A percentile compares a stretch with the other conserved stretches of the same genome.
Conservation (phyloP, 2,329 filamentous ascomycete genomes). For the Hypoxylon sp. region DNA sequence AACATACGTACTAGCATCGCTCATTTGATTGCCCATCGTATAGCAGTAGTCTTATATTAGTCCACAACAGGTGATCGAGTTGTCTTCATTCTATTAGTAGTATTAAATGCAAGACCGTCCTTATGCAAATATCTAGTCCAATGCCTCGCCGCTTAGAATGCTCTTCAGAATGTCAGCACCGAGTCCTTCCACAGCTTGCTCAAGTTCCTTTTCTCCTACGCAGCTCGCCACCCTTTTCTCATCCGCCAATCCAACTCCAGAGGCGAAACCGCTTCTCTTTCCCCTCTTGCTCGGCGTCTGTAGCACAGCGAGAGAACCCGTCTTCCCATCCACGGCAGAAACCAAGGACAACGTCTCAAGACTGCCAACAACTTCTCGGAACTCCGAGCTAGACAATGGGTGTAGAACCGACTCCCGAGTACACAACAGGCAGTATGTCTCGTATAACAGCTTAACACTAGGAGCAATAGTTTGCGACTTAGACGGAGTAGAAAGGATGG, state of each 20-base stretch:
- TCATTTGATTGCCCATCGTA: too few relatives aligned
- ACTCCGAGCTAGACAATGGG: constrained; percentile 90
- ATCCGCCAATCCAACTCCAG: constrained; percentile 69
- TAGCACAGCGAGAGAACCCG: constrained; percentile 73
- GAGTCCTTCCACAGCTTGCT: constrained; percentile 75
- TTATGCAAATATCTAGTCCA: constrained; percentile 64
- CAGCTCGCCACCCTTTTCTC: constrained; percentile 85
- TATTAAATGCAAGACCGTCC: constrained; percentile 33
- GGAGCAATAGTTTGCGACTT: constrained; percentile 76
- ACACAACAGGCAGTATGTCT: constrained; percentile 86
- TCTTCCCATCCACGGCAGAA: constrained; percentile 78
- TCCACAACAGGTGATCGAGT: too few relatives aligned
- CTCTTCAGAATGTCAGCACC: constrained; percentile 73
- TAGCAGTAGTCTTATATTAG: too few relatives aligned
- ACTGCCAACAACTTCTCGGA: constrained; percentile 91
- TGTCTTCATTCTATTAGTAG: too few relatives aligned
- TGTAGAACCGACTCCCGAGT: constrained; percentile 90
- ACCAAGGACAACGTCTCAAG: constrained; percentile 90
- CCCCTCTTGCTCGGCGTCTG: constrained; percentile 81
- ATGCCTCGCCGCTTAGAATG: constrained; percentile 73
- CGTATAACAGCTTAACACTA: constrained; percentile 86
- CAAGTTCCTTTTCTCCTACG: constrained; percentile 84
- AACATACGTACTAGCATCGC: too few relatives aligned
- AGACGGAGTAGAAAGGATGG: constrained; percentile 68
- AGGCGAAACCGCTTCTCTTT: constrained; percentile 66